Base-by-base conservation (phyloP, 352 stramenopile species). In the Globisporangium polare region DNA sequence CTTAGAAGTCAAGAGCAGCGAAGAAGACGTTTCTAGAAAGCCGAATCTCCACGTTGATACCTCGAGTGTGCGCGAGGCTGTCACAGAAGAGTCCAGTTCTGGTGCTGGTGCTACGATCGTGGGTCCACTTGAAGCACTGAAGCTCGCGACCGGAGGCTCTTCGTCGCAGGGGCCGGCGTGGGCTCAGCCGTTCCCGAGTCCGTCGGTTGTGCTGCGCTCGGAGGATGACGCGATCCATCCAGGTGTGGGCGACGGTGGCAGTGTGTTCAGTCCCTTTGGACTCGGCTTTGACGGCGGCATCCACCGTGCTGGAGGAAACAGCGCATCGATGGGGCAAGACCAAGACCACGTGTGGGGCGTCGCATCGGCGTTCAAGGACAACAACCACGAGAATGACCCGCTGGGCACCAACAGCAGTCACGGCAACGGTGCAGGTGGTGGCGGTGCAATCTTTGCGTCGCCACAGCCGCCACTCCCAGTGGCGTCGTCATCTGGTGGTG, bases 281-380 rank as follows among this genome's bases (percentile, higher is more conserved):
- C 63, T 93, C 50, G 79, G 79, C 3, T 93, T 93, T 46, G 78
- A 89, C 59, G 76, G 75, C 39, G 78, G 81, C 17, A 86, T 90
- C 52, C 74, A 70, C 60, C 75, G 71, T 46, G 39, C 15, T 46
- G 39, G 39, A 20, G 55, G 66, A n/a, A 77, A 54, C 24, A 72
- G 65, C 35, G 53, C 39, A 7, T 17, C 31, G 5, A 62, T 37
- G 29, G 33, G 33, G 3, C 70, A 78, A 22, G 42, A 65, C 5
- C 69, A 12, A 59, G 55, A 49, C 47, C 71, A 35, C 59, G 15
- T 69, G 29, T 86, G 77, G 77, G 65, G 65, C 52, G 43, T 63
- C 1, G 53, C 49, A 26, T 31, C 61, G 3, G 50, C 45, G 24
- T 56, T 53, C 26, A 53, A 51, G 39, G 41, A 42, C 53, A 62